These are phyloP conservation scores for Aspergillus ellipticus DNA, from an alignment of 495 filamentous ascomycete species.

Conservation along the genomic window DNA sequence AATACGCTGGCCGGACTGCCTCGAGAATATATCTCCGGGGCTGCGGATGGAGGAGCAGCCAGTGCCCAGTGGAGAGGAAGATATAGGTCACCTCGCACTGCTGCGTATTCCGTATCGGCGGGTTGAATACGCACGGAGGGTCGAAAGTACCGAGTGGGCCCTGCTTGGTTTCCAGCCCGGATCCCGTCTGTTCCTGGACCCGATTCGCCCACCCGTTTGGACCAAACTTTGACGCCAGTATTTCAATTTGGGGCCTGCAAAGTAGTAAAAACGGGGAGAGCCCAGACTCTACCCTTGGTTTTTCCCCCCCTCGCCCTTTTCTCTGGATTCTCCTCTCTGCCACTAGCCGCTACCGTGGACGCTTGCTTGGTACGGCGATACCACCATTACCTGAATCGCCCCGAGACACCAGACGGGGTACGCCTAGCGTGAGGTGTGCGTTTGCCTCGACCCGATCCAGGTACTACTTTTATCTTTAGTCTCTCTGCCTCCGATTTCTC, in stretches of 20 bases:
- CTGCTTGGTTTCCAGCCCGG: constrained; percentile 7
- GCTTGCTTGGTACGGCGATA: constrained; percentile 1
- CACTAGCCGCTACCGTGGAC: no score
- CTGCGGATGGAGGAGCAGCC: neutral
- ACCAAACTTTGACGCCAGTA: neutral
- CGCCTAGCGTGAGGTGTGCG: no score
- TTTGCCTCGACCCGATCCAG: neutral
- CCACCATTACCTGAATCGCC: no score
- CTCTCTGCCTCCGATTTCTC: neutral
- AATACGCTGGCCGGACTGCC: no score
- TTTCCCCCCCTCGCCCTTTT: constrained; percentile 3
- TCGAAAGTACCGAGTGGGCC: constrained; percentile 4
- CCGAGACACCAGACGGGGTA: no score
- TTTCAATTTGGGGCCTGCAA: constrained; percentile 1
- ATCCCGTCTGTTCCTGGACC: constrained; percentile 7
- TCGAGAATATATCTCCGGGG: neutral
- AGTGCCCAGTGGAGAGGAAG: neutral
- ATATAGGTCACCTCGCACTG: neutral
- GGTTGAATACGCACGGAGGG: constrained; percentile 6
- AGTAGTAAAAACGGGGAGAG: constrained; percentile 2
- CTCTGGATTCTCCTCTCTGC: neutral
- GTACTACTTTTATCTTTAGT: neutral
- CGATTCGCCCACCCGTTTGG: constrained; percentile 6
- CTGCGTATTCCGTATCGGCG: constrained; percentile 1
- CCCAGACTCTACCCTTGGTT: constrained; percentile 9